A percentile compares a stretch with the other conserved stretches of the same genome.
These are phyloP conservation scores for Microcos paniculata DNA, from an alignment of 345 rosid species.

Conservation along the genomic window DNA sequence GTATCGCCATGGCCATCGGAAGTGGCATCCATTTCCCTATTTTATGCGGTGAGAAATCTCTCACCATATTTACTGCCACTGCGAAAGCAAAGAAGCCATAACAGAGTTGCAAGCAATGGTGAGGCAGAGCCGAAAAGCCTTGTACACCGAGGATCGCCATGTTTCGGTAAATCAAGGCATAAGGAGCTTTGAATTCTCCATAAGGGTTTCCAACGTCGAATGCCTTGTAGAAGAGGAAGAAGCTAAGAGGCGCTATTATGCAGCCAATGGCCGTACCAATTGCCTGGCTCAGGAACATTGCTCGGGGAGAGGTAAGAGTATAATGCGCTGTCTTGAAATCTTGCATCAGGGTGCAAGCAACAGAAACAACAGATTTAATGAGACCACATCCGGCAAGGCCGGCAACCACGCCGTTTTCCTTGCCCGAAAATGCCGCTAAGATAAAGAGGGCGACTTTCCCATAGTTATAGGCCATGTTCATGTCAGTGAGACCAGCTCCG, in stretches of 20 bases:
- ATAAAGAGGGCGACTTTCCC: slow-evolving; percentile 88
- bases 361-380: slow-evolving; percentile 82
- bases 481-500: slow-evolving; percentile 94
- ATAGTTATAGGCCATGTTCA: slow-evolving; percentile 97
- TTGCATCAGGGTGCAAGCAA: slow-evolving; percentile 89
- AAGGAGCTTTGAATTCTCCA: slow-evolving; percentile 89
- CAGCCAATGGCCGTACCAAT: slow-evolving; percentile 81
- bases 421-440: slow-evolving; percentile 74
- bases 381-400: slow-evolving; percentile 92
- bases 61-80: slow-evolving; percentile 53
- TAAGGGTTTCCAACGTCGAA: slow-evolving; percentile 85
- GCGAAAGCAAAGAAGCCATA: slow-evolving; percentile 79
- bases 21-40: slow-evolving; percentile 83
- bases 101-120: slow-evolving; percentile 51
- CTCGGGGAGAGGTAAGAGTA: slow-evolving; percentile 80
- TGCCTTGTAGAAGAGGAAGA: slow-evolving; percentile 86
- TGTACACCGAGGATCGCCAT: slow-evolving; percentile 64
- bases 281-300: slow-evolving; percentile 84
- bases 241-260: slow-evolving; percentile 69
- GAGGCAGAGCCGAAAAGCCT: slow-evolving; percentile 66
- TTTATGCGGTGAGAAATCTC: slow-evolving; percentile 59
- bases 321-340: slow-evolving; percentile 88
- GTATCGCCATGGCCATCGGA: slow-evolving; percentile 88
- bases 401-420: slow-evolving; percentile 76
- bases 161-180: slow-evolving; percentile 86